phyloP scores from a whole-genome alignment of 192 early-diverging fungal genomes.

The Coemansia sp. region DNA sequence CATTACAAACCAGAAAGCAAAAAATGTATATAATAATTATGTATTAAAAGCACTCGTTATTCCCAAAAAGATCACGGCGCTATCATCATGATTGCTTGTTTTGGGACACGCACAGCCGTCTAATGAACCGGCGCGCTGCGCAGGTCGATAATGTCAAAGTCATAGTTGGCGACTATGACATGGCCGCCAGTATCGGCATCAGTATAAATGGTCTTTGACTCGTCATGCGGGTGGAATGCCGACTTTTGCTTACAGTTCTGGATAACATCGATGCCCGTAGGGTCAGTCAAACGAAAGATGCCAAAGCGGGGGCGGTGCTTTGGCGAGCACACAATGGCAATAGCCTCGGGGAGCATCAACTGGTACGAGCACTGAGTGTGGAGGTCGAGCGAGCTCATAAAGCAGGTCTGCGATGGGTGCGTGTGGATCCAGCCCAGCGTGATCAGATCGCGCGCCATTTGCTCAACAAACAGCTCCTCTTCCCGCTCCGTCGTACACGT shows the following conservation, averaged over 20 bases:
- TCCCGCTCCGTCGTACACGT: conserved; percentile 81
- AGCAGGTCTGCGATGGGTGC: conserved; percentile 92
- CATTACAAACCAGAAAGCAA: conserved; percentile 50
- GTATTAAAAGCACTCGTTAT: no score
- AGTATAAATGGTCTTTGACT: conserved; percentile 36
- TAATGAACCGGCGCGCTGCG: conserved; percentile 14
- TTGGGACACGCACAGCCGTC: neutral
- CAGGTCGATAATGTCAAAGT: conserved; percentile 51
- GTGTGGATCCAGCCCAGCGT: conserved; percentile 93
- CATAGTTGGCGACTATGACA: conserved; percentile 39
- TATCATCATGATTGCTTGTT: neutral
- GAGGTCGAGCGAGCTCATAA: conserved; percentile 88
- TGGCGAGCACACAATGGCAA: conserved; percentile 87
- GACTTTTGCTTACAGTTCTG: conserved; percentile 64
- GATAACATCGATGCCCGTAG: conserved; percentile 76
- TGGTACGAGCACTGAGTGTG: conserved; percentile 93
- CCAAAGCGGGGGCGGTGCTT: conserved; percentile 68
- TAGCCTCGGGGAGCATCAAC: conserved; percentile 85
- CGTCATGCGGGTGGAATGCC: conserved; percentile 78
- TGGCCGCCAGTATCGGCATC: conserved; percentile 44
- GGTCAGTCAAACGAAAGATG: conserved; percentile 84
- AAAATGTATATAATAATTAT: neutral
- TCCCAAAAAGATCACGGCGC: no score
- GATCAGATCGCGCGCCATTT: conserved; percentile 69
- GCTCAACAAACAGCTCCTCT: conserved; percentile 77